Percentiles rank a stretch among this genome's conserved stretches.
phyloP scores from a whole-genome alignment of 495 filamentous ascomycete genomes.

The Pyronema omphalodes region DNA sequence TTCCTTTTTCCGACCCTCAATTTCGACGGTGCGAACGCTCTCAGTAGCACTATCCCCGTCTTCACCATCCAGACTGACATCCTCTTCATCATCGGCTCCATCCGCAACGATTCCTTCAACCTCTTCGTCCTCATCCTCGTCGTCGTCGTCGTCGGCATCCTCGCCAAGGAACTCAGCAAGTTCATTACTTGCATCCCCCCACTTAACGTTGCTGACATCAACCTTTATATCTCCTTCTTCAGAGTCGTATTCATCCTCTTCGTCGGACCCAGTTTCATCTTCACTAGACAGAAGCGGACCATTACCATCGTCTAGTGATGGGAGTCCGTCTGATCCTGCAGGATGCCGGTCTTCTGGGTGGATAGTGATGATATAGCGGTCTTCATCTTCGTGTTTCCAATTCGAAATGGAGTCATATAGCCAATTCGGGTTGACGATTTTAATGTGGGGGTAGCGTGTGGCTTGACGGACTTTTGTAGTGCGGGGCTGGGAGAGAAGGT shows the following conservation, averaged over 20 bases:
- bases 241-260: conserved; percentile 27
- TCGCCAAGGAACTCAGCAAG: conserved; percentile 26
- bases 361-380: conserved; percentile 48
- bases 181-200: conserved; percentile 5
- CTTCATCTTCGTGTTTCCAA: conserved; percentile 61
- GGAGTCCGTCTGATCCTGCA: conserved; percentile 17
- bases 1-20: conserved; percentile 7
- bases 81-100: conserved; percentile 6
- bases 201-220: conserved; percentile 1
- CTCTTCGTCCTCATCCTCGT: conserved; percentile 14
- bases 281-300: conserved; percentile 23
- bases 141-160: conserved; percentile 35
- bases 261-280: conserved; percentile 31
- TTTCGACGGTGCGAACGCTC: conserved; percentile 5
- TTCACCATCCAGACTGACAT: conserved; percentile 28
- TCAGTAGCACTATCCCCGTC: conserved; percentile 26
- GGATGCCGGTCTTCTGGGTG: conserved; percentile 41
- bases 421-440: conserved; percentile 84
- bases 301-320: conserved; percentile 24
- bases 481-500: conserved; percentile 42
- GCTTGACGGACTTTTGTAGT: conserved; percentile 80
- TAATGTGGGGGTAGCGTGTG: conserved; percentile 47
- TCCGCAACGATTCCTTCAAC: not conserved
- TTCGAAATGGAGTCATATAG: conserved; percentile 58
- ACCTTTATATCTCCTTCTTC: conserved; percentile 14